Evolutionary conservation across 2,329 filamentous ascomycete genomes (phyloP).

Genomic region (Arthrobotrys megalospora): DNA sequence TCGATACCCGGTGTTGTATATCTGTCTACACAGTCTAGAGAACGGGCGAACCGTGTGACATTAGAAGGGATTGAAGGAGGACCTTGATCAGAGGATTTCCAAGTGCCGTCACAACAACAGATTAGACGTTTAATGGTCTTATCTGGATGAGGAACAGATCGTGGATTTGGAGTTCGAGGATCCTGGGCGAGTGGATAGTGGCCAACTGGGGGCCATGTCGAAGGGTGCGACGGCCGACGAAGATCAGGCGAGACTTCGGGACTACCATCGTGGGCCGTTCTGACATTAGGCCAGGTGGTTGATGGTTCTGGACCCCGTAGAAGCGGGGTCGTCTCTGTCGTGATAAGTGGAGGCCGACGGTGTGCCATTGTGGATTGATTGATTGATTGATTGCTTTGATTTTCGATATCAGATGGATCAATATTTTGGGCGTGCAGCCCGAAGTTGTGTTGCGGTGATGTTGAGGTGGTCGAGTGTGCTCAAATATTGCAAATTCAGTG

Average conservation of each 20-base stretch:
- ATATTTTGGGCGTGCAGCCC: background rate
- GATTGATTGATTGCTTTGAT: background rate
- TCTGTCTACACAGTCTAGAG: constrained; percentile 63
- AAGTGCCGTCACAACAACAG: constrained; percentile 67
- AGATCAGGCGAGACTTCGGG: constrained; percentile 44
- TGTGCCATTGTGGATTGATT: constrained; percentile 10
- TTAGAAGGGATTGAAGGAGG: constrained; percentile 63
- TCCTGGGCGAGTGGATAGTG: constrained; percentile 55
- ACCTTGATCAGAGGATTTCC: constrained; percentile 63
- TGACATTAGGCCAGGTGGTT: constrained; percentile 51
- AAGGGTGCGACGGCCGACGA: constrained; percentile 45
- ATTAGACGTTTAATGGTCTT: constrained; percentile 64
- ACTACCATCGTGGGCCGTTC: constrained; percentile 36
- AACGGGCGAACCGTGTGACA: constrained; percentile 62
- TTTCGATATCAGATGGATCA: background rate
- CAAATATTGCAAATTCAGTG: background rate
- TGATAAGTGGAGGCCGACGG: constrained; percentile 33
- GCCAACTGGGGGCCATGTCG: constrained; percentile 50
- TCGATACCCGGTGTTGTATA: constrained; percentile 68
- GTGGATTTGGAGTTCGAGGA: constrained; percentile 58
- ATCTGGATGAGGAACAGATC: constrained; percentile 49
- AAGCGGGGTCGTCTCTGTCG: constrained; percentile 47
- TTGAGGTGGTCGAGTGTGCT: background rate
- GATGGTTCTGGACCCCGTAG: constrained; percentile 32
- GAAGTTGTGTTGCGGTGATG: constrained; percentile 35